Conservation (phyloP, 163 green algal species). For the Coccomyxa subellipsoidea region DNA sequence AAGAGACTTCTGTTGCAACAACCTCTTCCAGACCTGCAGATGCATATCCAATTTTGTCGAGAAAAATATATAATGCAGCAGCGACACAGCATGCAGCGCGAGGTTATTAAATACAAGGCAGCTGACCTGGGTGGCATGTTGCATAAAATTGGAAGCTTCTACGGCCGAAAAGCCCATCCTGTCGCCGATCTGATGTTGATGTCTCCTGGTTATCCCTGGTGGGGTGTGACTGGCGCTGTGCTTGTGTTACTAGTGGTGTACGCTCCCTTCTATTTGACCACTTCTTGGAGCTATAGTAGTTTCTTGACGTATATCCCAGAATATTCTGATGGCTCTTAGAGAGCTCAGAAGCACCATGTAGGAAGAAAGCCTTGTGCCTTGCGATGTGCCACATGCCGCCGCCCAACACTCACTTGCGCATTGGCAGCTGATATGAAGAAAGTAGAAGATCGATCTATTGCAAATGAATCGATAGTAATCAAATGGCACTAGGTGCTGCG, state of each 20-base stretch:
- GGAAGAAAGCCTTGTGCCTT: neutral
- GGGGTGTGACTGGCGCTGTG: neutral
- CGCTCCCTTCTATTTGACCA: neutral
- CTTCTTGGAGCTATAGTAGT: neutral
- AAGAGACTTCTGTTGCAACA: slow-evolving; percentile 68
- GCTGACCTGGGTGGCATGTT: slow-evolving; percentile 23
- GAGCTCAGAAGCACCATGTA: neutral
- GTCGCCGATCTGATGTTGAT: neutral
- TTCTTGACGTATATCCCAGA: neutral
- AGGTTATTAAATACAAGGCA: neutral
- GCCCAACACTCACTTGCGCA: neutral
- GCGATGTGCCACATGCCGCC: neutral
- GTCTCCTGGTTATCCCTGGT: neutral
- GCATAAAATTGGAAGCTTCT: slow-evolving; percentile 8
- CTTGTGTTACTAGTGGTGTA: neutral
- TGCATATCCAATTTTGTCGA: neutral
- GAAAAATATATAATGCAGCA: too few relatives aligned
- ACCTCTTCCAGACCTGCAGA: slow-evolving; percentile 59
- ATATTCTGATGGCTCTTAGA: neutral
- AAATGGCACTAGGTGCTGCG: too few relatives aligned
- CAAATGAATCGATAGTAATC: too few relatives aligned
- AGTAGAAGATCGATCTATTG: too few relatives aligned
- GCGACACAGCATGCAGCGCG: neutral
- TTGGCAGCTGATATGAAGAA: too few relatives aligned
- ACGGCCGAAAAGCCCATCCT: neutral